A percentile compares a stretch with the other conserved stretches of the same genome.
phyloP scores from a whole-genome alignment of 2,329 filamentous ascomycete species.

The Colletotrichum sp. region DNA sequence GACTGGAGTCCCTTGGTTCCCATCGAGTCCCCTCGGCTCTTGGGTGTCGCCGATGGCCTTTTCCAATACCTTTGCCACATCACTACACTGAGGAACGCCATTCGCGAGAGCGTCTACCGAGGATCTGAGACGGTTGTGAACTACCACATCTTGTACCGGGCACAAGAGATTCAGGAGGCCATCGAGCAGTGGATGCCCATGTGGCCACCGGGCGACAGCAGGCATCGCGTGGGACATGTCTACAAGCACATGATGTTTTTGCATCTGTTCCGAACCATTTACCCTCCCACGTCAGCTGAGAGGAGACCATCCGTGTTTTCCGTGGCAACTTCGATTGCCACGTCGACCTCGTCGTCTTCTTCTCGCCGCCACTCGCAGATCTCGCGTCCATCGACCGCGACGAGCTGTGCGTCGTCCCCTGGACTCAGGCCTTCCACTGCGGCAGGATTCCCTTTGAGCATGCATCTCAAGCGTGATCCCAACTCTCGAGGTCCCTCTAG shows the following conservation, averaged over 20 bases:
- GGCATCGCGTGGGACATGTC: conserved; percentile 60
- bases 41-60: conserved; percentile 83
- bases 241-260: conserved; percentile 73
- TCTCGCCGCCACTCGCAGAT: conserved; percentile 23
- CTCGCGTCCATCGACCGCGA: conserved; percentile 21
- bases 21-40: conserved; percentile 60
- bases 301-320: conserved; percentile 17
- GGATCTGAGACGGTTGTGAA: conserved; percentile 73
- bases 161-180: conserved; percentile 76
- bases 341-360: conserved; percentile 18
- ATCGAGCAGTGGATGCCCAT: conserved; percentile 77
- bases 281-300: conserved; percentile 48
- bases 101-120: conserved; percentile 70
- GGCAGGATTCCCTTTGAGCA: conserved; percentile 19
- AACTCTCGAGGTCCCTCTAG: conserved; percentile 39
- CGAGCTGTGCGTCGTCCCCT: conserved; percentile 41
- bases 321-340: conserved; percentile 22
- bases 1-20: conserved; percentile 46
- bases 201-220: conserved; percentile 62
- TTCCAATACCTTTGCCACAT: conserved; percentile 82
- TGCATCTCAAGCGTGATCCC: conserved; percentile 34
- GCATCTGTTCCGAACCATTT: conserved; percentile 66
- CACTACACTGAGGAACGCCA: conserved; percentile 75
- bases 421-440: conserved; percentile 24
- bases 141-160: conserved; percentile 74